phyloP scores from a whole-genome alignment of 495 filamentous ascomycete species.

The Penicillium chermesinum region DNA sequence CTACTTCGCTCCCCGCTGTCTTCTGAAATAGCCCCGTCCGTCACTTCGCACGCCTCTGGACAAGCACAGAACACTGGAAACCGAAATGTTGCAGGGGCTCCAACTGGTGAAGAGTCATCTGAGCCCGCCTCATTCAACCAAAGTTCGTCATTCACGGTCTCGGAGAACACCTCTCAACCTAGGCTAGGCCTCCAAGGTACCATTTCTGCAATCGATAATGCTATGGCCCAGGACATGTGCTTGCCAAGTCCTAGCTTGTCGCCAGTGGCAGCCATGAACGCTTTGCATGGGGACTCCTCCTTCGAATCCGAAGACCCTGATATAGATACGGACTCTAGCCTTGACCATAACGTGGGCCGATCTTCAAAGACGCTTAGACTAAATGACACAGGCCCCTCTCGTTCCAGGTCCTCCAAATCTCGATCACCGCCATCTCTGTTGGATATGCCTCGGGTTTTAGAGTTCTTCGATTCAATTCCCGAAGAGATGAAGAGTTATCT shows the following conservation, averaged over 20 bases:
- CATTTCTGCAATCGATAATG: slow-evolving; percentile 46
- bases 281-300: slow-evolving; percentile 43
- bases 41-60: slow-evolving; percentile 3
- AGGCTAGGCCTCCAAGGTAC: slow-evolving; percentile 27
- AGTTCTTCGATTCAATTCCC: slow-evolving; percentile 86
- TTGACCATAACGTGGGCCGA: slow-evolving; percentile 33
- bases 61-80: slow-evolving; percentile 3
- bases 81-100: slow-evolving; percentile 6
- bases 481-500: slow-evolving; percentile 84
- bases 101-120: slow-evolving; percentile 7
- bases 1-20: slow-evolving; percentile 36
- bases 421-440: slow-evolving; percentile 46
- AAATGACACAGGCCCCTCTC: slow-evolving; percentile 12
- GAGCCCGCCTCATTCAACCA: slow-evolving; percentile 18
- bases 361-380: slow-evolving; percentile 19
- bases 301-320: slow-evolving; percentile 44
- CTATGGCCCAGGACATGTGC: slow-evolving; percentile 77
- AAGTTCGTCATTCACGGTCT: slow-evolving; percentile 18
- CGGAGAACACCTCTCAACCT: slow-evolving; percentile 20
- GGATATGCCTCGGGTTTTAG: slow-evolving; percentile 78
- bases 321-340: slow-evolving; percentile 42
- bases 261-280: slow-evolving; percentile 76
- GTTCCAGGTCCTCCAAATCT: slow-evolving; percentile 7
- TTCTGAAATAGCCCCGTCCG: slow-evolving; percentile 22
- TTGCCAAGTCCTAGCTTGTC: slow-evolving; percentile 93